A percentile compares a stretch with the other conserved stretches of the same genome.
Evolutionary conservation across 225 moss, liverwort and hornwort genomes (phyloP).

Genomic region (Antitrichia curtipendula): DNA sequence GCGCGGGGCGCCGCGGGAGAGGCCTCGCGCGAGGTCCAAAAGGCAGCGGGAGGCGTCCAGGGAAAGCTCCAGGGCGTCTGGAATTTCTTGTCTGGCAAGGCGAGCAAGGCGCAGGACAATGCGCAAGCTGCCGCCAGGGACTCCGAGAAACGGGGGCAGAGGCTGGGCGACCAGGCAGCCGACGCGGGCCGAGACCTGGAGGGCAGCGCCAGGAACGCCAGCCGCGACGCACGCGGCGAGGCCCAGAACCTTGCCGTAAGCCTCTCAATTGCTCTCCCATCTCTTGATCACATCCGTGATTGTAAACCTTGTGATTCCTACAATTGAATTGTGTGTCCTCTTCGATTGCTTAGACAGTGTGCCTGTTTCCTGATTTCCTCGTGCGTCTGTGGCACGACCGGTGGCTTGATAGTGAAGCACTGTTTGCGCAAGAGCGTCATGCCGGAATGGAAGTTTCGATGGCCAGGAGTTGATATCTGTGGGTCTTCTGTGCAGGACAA

Average conservation of each 20-base stretch:
- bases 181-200: background rate
- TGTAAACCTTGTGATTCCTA: too few species aligned
- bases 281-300: background rate
- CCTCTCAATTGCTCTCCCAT: too few species aligned
- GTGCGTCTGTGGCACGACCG: too few species aligned
- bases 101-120: background rate
- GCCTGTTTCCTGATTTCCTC: too few species aligned
- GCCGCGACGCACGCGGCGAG: background rate
- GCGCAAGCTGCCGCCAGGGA: background rate
- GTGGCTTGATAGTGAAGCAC: background rate
- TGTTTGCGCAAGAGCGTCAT: background rate
- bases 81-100: background rate
- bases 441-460: background rate
- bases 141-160: background rate
- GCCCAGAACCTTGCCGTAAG: background rate
- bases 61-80: background rate
- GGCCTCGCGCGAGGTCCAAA: constrained; percentile 2
- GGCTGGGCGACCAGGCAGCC: background rate
- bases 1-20: background rate
- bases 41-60: constrained; percentile 1
- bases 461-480: background rate
- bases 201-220: background rate
- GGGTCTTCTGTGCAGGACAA: background rate
- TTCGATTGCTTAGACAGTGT: background rate
- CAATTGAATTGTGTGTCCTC: too few species aligned